Evolutionary conservation across 805 yeast species (phyloP).

Genomic region (Candida glaebosa): DNA sequence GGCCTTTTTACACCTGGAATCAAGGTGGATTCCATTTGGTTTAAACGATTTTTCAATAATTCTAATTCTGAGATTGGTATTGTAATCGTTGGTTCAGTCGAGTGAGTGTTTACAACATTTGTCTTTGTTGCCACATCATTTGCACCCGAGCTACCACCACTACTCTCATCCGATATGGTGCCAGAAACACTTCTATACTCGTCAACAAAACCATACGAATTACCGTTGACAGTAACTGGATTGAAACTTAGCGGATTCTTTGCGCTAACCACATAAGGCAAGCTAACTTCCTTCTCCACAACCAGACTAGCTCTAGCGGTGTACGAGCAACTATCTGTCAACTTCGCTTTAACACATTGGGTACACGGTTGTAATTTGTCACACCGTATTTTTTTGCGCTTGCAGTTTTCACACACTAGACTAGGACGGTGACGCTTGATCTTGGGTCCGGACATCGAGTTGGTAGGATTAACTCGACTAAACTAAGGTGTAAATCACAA

Average conservation of each 20-base stretch:
- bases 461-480: too few relatives aligned
- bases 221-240: background rate
- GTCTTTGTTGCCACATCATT: background rate
- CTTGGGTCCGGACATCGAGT: too few relatives aligned
- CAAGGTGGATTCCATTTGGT: conserved; percentile 14
- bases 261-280: conserved; percentile 19
- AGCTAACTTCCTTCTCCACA: background rate
- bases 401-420: conserved; percentile 33
- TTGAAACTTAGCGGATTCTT: conserved; percentile 15
- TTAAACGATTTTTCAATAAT: conserved; percentile 16
- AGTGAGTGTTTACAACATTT: conserved; percentile 4
- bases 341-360: conserved; percentile 26
- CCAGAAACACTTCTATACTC: background rate
- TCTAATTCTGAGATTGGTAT: conserved; percentile 14
- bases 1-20: background rate
- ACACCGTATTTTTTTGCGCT: conserved; percentile 30
- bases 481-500: too few relatives aligned
- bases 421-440: conserved; percentile 29
- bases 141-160: background rate
- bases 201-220: background rate
- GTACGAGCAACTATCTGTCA: conserved; percentile 9
- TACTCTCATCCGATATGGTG: background rate
- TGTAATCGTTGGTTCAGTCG: conserved; percentile 6
- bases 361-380: conserved; percentile 34
- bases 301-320: background rate